Percentiles rank a stretch among this genome's conserved stretches.
These are phyloP conservation scores for Spinacia oleracea DNA, from an alignment of 179 eudicot genomes.

Conservation along the genomic window DNA sequence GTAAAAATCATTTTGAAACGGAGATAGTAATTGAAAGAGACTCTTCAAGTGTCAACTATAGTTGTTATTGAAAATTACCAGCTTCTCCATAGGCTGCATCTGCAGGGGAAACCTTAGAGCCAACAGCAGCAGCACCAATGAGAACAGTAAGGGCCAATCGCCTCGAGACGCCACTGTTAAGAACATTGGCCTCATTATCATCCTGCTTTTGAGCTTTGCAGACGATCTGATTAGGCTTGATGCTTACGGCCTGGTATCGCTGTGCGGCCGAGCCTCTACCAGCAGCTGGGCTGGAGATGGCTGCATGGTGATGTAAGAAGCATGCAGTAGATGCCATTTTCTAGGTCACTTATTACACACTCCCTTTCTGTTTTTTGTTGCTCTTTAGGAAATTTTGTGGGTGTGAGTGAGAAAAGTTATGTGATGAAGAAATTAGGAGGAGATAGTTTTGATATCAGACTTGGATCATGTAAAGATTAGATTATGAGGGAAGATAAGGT, in stretches of 20 bases:
- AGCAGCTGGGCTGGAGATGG: slow-evolving; percentile 39
- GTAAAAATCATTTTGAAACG: too few species aligned
- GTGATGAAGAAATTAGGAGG: slow-evolving; percentile 35
- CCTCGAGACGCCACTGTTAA: slow-evolving; percentile 48
- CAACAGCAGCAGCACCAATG: slow-evolving; percentile 86
- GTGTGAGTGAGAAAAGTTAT: slow-evolving; percentile 11
- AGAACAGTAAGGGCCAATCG: slow-evolving; percentile 75
- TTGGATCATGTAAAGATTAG: slow-evolving; percentile 51
- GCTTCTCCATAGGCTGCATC: slow-evolving; percentile 98
- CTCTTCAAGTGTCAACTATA: too few species aligned
- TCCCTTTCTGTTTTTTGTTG: slow-evolving; percentile 1
- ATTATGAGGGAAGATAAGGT: slow-evolving; percentile 48
- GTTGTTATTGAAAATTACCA: slow-evolving; percentile 58
- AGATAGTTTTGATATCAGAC: slow-evolving; percentile 22
- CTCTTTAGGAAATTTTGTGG: slow-evolving; percentile 6
- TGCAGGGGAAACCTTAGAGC: slow-evolving; percentile 85
- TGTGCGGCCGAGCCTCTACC: slow-evolving; percentile 33
- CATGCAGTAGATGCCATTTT: slow-evolving; percentile 80
- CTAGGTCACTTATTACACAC: not conserved
- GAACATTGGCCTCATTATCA: slow-evolving; percentile 32
- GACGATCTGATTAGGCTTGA: slow-evolving; percentile 50
- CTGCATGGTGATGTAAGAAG: slow-evolving; percentile 76
- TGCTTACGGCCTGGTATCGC: slow-evolving; percentile 34
- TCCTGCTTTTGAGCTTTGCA: slow-evolving; percentile 78
- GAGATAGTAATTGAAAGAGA: too few species aligned